Evolutionary conservation across 805 yeast genomes (phyloP), one percentile per base, ranked within the genome.

Genomic region (Teunomyces stri): DNA sequence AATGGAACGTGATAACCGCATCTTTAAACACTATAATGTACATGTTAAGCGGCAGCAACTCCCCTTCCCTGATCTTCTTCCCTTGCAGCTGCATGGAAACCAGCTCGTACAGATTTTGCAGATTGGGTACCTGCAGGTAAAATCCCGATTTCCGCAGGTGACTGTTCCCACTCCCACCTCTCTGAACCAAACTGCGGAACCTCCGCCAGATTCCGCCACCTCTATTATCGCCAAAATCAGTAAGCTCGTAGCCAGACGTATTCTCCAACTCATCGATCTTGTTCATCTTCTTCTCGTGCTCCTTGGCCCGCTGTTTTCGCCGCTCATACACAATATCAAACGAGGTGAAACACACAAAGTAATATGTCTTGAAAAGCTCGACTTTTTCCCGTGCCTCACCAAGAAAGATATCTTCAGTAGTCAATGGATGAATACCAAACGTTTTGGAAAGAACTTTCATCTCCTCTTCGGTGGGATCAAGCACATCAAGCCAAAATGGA

Each of bases 361-460:
- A 94, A 66, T 92, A 92, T 53, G 87, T 87, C 59, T 87, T 85
- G 70, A 92, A 92, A 29, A 94, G 66, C 67, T 92, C 99, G 16
- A 92, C 97, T 61, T 92, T 92, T 64, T 92, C 99, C 54, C 98
- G 80, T 0, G 96, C 87, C 62, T 92, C 99, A 1, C 96, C 96
- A 27, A 91, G 68, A 50, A 87, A 86, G 42, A 92, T 91, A 68
- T 92, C 99, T 62, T 92, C 99, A 0, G 97, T 88, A 0, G 99
- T 92, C 57, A 92, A 77, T 0, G 99, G 99, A 66, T 92, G 99
- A 47, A 92, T 89, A 0, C 96, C 96, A 69, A 92, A 92, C 0
- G 97, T 83, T 58, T 89, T 89, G 22, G 95, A 81, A 11, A 92
- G 57, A 0, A 86, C 94, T 59, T 92, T 90, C 96, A 94, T 89